A percentile compares a stretch with the other conserved stretches of the same genome.
phyloP scores from a whole-genome alignment of 345 rosid genomes.

The Diplotaxis tenuifolia region DNA sequence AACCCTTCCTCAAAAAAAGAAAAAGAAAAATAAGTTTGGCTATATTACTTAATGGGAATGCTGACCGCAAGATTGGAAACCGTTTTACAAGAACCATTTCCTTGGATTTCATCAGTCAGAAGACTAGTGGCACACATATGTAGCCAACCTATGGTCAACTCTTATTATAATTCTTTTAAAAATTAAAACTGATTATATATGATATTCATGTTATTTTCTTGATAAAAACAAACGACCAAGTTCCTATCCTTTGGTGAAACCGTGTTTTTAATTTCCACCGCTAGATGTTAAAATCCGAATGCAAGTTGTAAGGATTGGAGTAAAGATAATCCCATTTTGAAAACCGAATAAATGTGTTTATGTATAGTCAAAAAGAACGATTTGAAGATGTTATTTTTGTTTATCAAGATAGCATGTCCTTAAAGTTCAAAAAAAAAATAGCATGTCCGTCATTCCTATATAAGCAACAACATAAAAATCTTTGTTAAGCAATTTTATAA shows the following conservation, averaged over 20 bases:
- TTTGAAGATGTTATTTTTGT: neutral
- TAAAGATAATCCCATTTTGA: neutral
- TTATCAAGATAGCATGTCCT: neutral
- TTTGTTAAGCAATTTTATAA: too few species aligned
- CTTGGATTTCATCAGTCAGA: neutral
- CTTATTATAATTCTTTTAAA: neutral
- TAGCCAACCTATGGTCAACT: neutral
- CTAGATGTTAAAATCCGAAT: neutral
- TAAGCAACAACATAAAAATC: too few species aligned
- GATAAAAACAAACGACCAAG: neutral
- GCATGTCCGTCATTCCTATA: too few species aligned
- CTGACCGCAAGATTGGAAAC: constrained; percentile 6
- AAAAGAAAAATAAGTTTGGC: too few species aligned
- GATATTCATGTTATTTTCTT: neutral
- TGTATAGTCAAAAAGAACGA: neutral
- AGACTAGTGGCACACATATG: neutral
- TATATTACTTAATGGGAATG: constrained; percentile 14
- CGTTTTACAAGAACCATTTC: neutral
- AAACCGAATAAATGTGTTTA: neutral
- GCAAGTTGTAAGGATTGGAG: neutral
- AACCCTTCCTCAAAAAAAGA: too few species aligned
- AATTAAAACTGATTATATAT: neutral
- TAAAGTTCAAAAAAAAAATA: too few species aligned
- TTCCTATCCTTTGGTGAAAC: neutral
- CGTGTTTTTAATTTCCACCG: neutral